These are phyloP conservation scores for Solanum hybrid DNA, from an alignment of 305 asterid genomes.

Conservation along the genomic window DNA sequence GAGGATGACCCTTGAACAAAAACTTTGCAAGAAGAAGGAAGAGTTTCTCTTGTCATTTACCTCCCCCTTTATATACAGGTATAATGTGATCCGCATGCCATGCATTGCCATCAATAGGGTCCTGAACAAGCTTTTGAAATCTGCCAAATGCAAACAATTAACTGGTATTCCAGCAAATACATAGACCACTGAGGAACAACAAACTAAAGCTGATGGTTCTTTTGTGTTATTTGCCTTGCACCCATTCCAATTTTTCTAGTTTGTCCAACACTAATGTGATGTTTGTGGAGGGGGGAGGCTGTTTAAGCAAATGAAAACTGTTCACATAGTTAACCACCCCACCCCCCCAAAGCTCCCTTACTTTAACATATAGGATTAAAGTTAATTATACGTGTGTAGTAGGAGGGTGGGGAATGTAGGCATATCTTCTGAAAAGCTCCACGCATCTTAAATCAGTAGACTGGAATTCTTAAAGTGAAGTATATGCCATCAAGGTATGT, in stretches of 20 bases:
- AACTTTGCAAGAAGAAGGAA: neutral
- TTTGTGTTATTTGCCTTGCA: neutral
- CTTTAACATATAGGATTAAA: neutral
- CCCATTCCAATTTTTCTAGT: neutral
- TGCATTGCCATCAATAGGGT: slow-evolving; percentile 80
- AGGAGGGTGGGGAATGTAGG: neutral
- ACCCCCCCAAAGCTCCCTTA: neutral
- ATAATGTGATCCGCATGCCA: slow-evolving; percentile 98
- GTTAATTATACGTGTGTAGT: neutral
- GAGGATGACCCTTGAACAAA: neutral
- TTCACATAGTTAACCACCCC: neutral
- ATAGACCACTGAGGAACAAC: neutral
- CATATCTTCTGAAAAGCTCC: neutral
- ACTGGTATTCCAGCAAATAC: slow-evolving; percentile 10
- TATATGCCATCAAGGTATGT: neutral
- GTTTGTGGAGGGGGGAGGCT: neutral
- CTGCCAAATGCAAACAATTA: slow-evolving; percentile 30
- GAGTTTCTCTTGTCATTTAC: slow-evolving; percentile 18
- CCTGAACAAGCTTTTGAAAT: slow-evolving; percentile 58
- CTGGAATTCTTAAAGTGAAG: neutral
- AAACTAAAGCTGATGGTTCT: neutral
- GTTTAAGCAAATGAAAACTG: neutral
- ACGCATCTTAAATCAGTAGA: neutral
- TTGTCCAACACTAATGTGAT: neutral
- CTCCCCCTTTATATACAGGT: slow-evolving; percentile 93